A percentile compares a stretch with the other conserved stretches of the same genome.
Evolutionary conservation across 495 filamentous ascomycete genomes (phyloP).

Genomic region (Aspergillus funiculosus): DNA sequence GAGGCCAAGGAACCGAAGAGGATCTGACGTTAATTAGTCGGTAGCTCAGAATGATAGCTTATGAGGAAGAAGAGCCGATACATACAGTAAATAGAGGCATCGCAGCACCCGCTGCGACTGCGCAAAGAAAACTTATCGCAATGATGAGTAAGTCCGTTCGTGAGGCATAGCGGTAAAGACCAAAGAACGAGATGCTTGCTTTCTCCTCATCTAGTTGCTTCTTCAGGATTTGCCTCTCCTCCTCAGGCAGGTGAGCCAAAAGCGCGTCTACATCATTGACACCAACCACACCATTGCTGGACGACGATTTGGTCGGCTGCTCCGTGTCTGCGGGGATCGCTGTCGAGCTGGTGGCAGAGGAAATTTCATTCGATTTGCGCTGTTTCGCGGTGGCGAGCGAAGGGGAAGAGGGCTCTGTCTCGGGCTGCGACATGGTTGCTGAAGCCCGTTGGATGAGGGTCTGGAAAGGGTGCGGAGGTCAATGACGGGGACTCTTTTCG

Average conservation of each 20-base stretch:
- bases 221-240: constrained; percentile 63
- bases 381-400: constrained; percentile 8
- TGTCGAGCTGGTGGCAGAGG: constrained; percentile 22
- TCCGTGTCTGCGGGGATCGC: constrained; percentile 19
- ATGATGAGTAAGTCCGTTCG: constrained; percentile 70
- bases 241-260: constrained; percentile 34
- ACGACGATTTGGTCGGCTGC: constrained; percentile 11
- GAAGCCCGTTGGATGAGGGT: too few species aligned
- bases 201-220: constrained; percentile 64
- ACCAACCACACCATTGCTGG: constrained; percentile 13
- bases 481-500: too few species aligned
- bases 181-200: constrained; percentile 58
- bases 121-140: constrained; percentile 53
- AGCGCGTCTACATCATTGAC: constrained; percentile 29
- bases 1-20: constrained; percentile 73
- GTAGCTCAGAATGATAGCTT: not conserved
- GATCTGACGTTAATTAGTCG: constrained; percentile 29
- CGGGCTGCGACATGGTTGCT: too few species aligned
- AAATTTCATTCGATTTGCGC: constrained; percentile 17
- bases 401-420: constrained; percentile 1
- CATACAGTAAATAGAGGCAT: constrained; percentile 80
- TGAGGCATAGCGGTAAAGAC: constrained; percentile 76
- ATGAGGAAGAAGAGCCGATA: constrained; percentile 2
- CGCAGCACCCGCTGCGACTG: constrained; percentile 74
- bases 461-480: too few species aligned